phyloP scores from a whole-genome alignment of 2,329 filamentous ascomycete species.

The Trichoderma koningii region DNA sequence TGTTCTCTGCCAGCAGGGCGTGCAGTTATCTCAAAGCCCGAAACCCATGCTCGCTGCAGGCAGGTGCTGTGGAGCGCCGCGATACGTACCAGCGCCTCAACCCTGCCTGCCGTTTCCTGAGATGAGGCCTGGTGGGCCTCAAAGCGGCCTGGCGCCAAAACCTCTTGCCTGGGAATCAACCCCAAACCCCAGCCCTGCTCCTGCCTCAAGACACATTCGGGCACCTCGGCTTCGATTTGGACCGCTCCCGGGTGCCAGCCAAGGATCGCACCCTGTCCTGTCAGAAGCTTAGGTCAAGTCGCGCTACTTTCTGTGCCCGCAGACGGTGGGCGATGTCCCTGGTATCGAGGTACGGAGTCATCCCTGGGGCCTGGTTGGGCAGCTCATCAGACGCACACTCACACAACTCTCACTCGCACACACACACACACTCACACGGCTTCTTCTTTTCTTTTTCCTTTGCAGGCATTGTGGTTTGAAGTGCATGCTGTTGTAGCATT shows the following conservation, averaged over 20 bases:
- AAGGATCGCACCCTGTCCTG: constrained; percentile 8
- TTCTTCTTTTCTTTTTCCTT: constrained; percentile 1
- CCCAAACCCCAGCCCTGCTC: constrained; percentile 2
- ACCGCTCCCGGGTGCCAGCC: constrained; percentile 21
- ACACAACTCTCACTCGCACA: background rate
- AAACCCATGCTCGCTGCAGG: constrained; percentile 22
- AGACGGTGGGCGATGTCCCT: background rate
- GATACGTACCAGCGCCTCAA: background rate
- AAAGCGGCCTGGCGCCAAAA: background rate
- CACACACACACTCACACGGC: background rate
- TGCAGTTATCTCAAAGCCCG: constrained; percentile 20
- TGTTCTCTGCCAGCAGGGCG: background rate
- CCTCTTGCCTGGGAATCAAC: constrained; percentile 13
- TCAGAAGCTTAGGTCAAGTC: constrained; percentile 18
- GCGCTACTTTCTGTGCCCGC: constrained; percentile 11
- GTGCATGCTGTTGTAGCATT: background rate
- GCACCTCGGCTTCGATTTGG: constrained; percentile 21
- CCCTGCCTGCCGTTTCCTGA: background rate
- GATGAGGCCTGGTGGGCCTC: background rate
- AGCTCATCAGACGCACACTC: background rate
- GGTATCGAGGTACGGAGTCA: constrained; percentile 1
- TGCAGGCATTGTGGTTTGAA: background rate
- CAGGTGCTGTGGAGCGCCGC: constrained; percentile 7
- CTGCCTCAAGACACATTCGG: constrained; percentile 14
- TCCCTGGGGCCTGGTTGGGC: background rate